Conservation (phyloP, 176 grass and related monocot species). For the Avena atlantica region DNA sequence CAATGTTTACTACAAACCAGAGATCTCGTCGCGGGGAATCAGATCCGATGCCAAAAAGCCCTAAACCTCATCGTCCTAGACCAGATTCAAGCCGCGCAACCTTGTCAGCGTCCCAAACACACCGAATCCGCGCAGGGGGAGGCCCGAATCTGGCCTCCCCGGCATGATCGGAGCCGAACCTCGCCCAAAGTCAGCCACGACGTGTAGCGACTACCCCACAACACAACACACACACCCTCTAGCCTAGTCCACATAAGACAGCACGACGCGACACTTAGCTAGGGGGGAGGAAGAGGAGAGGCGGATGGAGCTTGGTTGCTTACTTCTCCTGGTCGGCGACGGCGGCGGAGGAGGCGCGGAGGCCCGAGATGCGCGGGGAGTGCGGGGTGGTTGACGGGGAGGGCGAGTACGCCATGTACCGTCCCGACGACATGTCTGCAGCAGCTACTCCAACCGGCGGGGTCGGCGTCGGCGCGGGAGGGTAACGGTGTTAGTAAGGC, state of each 20-base stretch:
- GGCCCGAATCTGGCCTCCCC: slow-evolving; percentile 11
- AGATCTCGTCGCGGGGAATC: slow-evolving; percentile 50
- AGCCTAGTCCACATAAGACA: background rate
- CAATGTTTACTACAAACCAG: background rate
- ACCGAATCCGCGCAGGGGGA: background rate
- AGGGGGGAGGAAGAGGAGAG: background rate
- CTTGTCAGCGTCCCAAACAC: background rate
- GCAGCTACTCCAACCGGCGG: slow-evolving; percentile 1
- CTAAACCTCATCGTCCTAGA: slow-evolving; percentile 21
- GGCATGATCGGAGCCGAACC: slow-evolving; percentile 37
- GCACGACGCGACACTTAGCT: background rate
- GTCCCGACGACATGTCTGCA: slow-evolving; percentile 73
- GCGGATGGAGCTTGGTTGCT: background rate
- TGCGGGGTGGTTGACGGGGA: slow-evolving; percentile 88
- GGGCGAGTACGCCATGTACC: slow-evolving; percentile 98
- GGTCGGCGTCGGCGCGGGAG: background rate
- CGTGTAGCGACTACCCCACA: no score
- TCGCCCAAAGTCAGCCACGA: background rate
- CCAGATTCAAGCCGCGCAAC: slow-evolving; percentile 36
- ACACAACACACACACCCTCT: background rate
- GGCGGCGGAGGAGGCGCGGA: slow-evolving; percentile 54
- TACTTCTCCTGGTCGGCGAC: slow-evolving; percentile 91
- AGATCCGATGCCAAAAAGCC: slow-evolving; percentile 49
- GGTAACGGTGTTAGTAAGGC: background rate
- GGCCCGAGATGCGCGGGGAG: slow-evolving; percentile 82